Evolutionary conservation across 257 asterid species (phyloP).

Genomic region (Penstemon newberryi): DNA sequence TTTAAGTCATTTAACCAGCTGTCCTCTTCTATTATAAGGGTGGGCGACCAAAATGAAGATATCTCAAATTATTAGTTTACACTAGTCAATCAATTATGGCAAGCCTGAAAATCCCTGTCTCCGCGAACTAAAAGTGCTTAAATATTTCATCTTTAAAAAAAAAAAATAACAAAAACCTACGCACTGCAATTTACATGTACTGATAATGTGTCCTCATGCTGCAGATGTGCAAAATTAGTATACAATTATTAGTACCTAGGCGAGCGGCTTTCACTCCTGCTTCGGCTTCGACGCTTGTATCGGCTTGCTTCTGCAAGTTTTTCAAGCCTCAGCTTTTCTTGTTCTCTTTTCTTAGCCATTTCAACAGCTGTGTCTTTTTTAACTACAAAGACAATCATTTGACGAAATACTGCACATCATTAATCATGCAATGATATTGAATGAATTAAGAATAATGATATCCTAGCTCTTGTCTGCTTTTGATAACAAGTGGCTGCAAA

Average conservation of each 20-base stretch:
- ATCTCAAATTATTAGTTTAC: no score
- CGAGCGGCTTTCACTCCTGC: constrained; percentile 87
- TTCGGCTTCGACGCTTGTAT: constrained; percentile 64
- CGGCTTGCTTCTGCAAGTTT: constrained; percentile 80
- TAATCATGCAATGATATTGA: constrained; percentile 24
- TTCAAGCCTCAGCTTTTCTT: constrained; percentile 87
- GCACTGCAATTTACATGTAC: not conserved
- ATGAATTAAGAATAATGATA: constrained; percentile 12
- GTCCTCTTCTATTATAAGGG: not conserved
- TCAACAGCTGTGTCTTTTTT: constrained; percentile 90
- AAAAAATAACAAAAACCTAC: not conserved
- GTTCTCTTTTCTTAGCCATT: constrained; percentile 92
- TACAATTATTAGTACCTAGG: constrained; percentile 62
- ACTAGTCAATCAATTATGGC: no score
- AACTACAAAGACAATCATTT: constrained; percentile 50
- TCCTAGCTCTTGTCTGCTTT: constrained; percentile 28
- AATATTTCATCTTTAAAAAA: not conserved
- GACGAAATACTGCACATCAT: constrained; percentile 25
- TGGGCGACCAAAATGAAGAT: no score
- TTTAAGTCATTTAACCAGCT: not conserved
- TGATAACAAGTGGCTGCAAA: constrained; percentile 32
- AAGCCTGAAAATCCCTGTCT: no score
- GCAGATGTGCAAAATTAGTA: not conserved
- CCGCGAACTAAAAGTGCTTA: not conserved
- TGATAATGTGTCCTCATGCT: not conserved